Base-by-base conservation (phyloP, 768 basidiomycete species). In the Podaxis carcinomalis region DNA sequence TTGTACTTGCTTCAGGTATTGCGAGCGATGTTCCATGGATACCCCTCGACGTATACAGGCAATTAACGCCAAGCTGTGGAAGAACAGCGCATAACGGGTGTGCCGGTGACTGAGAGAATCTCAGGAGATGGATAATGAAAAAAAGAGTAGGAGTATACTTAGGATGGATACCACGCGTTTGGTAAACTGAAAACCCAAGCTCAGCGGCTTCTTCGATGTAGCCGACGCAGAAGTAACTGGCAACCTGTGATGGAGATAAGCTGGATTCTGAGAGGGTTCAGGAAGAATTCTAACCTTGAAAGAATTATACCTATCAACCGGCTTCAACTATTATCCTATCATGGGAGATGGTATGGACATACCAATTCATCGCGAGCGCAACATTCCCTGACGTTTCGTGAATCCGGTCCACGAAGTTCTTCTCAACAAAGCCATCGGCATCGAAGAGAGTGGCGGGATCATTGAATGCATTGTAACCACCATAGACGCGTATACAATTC, bases 61-160 rank as follows among this genome's bases (percentile, higher is more conserved):
- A 53, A 88, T 80, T 72, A 91, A 70, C 2, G 89, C 83, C 37
- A 91, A 76, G 64, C 80, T 86, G 68, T 90, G 88, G 69, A 87
- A 89, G 72, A 88, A 90, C 3, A 88, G 74, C 0, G 79, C 80
- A 68, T 84, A 89, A 51, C 88, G 87, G 49, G 82, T 81, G 69
- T 89, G 88, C 44, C 87, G 77, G 70, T 89, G 88, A 64, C 87
- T 89, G 42, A 19, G 27, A 37, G 9, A 47, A 40, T 55, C 21
- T 57, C 44, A 63, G 59, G 60, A 42, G 21, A 37, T 27, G 46
- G 50, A 3, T 16, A 42, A 40, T 4, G 46, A 19, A 49, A 55
- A 36, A 35, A 16, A 13, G 23, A 25, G 11, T n/a, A n/a, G n/a
- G 44, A n/a, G 69, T 78, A 56, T 68, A 88, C 87, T 88, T 89